Evolutionary conservation across 495 filamentous ascomycete genomes (phyloP).

Genomic region (Aspergillus hancockii): DNA sequence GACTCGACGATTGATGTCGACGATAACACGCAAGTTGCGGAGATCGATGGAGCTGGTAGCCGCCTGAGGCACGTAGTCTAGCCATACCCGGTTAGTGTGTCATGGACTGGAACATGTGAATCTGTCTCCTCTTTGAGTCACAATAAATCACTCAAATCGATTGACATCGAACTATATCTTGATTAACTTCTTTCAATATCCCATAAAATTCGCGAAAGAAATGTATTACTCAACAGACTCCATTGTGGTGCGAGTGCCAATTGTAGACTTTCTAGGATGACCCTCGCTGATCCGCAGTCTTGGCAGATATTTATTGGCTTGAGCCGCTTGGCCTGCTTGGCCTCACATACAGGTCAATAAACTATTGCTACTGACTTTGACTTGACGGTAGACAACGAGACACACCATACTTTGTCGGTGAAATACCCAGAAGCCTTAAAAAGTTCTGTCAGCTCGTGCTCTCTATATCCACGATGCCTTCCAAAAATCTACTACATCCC

Average conservation of each 20-base stretch:
- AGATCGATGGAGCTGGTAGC: constrained; percentile 14
- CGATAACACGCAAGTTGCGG: constrained; percentile 6
- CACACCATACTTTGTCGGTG: not conserved
- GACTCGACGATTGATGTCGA: constrained; percentile 8
- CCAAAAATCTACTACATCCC: constrained; percentile 51
- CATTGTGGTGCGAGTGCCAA: too few species aligned
- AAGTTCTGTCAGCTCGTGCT: too few species aligned
- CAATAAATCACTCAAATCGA: not conserved
- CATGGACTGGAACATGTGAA: not conserved
- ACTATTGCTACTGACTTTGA: too few species aligned
- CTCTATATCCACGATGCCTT: constrained; percentile 18
- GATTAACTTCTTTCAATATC: too few species aligned
- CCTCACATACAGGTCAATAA: too few species aligned
- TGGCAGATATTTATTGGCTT: constrained; percentile 6
- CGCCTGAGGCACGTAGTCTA: constrained; percentile 23
- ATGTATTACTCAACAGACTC: too few species aligned
- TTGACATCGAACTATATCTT: too few species aligned
- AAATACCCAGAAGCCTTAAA: too few species aligned
- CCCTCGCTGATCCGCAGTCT: not conserved
- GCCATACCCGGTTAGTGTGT: constrained; percentile 17
- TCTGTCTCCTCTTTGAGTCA: not conserved
- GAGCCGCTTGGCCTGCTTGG: not conserved
- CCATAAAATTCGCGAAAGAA: too few species aligned
- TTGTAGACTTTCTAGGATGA: not conserved
- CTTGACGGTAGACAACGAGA: too few species aligned